These are phyloP conservation scores for Alternaria triticina DNA, from an alignment of 2,329 filamentous ascomycete species.

Conservation along the genomic window DNA sequence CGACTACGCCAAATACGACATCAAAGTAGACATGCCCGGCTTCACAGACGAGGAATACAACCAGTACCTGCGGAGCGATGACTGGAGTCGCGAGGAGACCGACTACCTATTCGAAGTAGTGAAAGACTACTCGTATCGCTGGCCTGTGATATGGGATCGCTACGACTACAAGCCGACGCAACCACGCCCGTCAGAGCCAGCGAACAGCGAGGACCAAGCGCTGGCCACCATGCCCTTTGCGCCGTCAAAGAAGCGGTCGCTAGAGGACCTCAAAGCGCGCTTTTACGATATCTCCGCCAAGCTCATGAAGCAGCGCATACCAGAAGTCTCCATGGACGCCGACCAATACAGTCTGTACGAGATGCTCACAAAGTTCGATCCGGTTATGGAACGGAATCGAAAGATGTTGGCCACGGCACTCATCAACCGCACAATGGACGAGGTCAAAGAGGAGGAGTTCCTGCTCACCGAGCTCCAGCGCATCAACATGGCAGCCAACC, in stretches of 20 bases:
- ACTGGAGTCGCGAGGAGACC: conserved; percentile 93
- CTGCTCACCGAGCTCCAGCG: conserved; percentile 89
- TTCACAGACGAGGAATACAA: conserved; percentile 91
- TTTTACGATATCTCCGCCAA: conserved; percentile 82
- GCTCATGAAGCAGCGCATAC: conserved; percentile 50
- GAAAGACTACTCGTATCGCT: conserved; percentile 82
- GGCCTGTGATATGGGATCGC: conserved; percentile 89
- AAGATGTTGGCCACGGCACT: conserved; percentile 86
- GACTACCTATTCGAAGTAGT: conserved; percentile 83
- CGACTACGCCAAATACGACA: conserved; percentile 85
- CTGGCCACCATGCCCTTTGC: conserved; percentile 47
- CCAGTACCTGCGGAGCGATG: conserved; percentile 70
- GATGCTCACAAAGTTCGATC: conserved; percentile 85
- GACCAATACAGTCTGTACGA: conserved; percentile 84
- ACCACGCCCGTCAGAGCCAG: conserved; percentile 27
- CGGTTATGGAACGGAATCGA: conserved; percentile 75
- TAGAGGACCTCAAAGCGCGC: conserved; percentile 90
- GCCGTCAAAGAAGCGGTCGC: conserved; percentile 64
- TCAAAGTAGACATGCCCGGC: conserved; percentile 75
- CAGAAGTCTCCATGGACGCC: conserved; percentile 71
- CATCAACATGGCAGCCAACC: conserved; percentile 84
- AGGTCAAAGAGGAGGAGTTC: conserved; percentile 90
- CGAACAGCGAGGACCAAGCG: conserved; percentile 29
- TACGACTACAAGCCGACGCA: conserved; percentile 72
- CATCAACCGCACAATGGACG: conserved; percentile 79